Evolutionary conservation across 2,329 filamentous ascomycete species (phyloP), one percentile per base, ranked within the genome.

Genomic region (Neurospora sp.): DNA sequence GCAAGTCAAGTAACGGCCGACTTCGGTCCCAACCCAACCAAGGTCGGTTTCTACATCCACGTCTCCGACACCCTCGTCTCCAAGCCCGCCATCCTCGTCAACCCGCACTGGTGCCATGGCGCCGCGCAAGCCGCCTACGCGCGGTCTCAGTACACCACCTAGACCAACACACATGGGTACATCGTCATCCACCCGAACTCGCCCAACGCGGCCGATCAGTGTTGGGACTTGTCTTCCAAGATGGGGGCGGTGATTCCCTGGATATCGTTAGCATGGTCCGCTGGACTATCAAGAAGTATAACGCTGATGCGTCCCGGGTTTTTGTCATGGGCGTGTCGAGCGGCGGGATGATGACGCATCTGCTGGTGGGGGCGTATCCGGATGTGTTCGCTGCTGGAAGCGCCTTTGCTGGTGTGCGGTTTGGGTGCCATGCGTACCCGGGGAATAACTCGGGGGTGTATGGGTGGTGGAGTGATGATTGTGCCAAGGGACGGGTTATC

Each of bases 201-300:
- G 66, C 80, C 79, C 19, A 80, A 79, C 71, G 74, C 73, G n/a
- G 78, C 75, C 15, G 81, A 81, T 72, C 80, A 79, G 73, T 89
- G 87, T 78, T 89, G 87, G 86, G 87, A 89, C 70, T 85, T 88
- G 1, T 85, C 84, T 5, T 86, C 83, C 10, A 77, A 78, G 40
- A 83, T 68, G 83, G 80, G 36, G 84, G 85, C 28, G 83, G 84
- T 33, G 84, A 86, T 75, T 83, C 81, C 19, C 80, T 82, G n/a
- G 81, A 81, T 3, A 85, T 86, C 72, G 83, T 82, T 17, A 85
- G 82, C 75, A 87, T 87, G 84, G 83, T 86, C 43, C 78, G 79
- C 62, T 87, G 83, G 77, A 80, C 84, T 0, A 77, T 86, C 19
- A 74, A 75, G 12, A 79, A 81, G 72, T 85, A 86, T 78, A 75